phyloP scores from a whole-genome alignment of 768 basidiomycete species.

The Pleurotus salmoneostramineus region DNA sequence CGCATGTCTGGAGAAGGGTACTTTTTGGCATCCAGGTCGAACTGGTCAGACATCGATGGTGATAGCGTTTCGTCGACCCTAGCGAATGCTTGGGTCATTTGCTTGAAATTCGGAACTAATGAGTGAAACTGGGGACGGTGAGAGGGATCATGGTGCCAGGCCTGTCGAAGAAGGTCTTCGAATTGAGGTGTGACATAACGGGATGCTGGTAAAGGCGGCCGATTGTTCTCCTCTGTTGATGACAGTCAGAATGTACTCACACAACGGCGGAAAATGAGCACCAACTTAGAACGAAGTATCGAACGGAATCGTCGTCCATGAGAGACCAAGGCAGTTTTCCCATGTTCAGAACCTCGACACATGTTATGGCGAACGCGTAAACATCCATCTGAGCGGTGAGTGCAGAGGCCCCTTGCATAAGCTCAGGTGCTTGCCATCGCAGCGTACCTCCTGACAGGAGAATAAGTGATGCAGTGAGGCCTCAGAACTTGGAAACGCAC shows the following conservation, averaged over 20 bases:
- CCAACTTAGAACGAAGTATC: slow-evolving; percentile 47
- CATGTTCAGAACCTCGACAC: slow-evolving; percentile 59
- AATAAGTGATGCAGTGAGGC: not conserved
- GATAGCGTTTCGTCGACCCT: slow-evolving; percentile 24
- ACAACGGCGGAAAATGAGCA: not conserved
- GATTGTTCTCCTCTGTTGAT: slow-evolving; percentile 41
- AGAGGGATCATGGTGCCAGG: slow-evolving; percentile 54
- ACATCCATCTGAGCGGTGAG: slow-evolving; percentile 59
- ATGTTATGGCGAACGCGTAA: slow-evolving; percentile 66
- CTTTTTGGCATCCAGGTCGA: slow-evolving; percentile 14
- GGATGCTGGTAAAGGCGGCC: slow-evolving; percentile 44
- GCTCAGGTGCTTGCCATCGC: slow-evolving; percentile 72
- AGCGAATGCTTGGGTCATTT: slow-evolving; percentile 36
- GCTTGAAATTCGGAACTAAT: slow-evolving; percentile 42
- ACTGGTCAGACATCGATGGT: slow-evolving; percentile 21
- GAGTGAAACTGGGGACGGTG: slow-evolving; percentile 50
- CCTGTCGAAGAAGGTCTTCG: slow-evolving; percentile 42
- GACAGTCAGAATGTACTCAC: not conserved
- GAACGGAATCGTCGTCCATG: slow-evolving; percentile 47
- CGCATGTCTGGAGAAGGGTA: slow-evolving; percentile 37
- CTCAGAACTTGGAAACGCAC: slow-evolving; percentile 28
- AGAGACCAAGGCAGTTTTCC: slow-evolving; percentile 58
- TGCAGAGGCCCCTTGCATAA: slow-evolving; percentile 60
- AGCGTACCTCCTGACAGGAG: slow-evolving; percentile 50
- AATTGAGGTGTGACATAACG: slow-evolving; percentile 27